Evolutionary conservation across 129 eudicot genomes (phyloP).

Genomic region (Escallonia herrerae): DNA sequence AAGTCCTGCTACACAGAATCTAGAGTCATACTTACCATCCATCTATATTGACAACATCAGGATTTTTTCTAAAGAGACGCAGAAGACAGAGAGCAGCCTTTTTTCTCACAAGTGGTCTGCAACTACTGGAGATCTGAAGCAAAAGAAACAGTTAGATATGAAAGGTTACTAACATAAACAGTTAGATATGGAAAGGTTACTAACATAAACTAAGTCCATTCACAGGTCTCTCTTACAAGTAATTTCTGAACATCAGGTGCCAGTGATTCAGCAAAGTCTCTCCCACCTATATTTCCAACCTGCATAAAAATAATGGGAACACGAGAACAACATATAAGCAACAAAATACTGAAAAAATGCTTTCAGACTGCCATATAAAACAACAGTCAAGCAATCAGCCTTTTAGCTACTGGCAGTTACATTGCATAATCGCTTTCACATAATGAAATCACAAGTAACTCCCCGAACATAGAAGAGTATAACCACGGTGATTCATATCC

Average conservation of each 20-base stretch:
- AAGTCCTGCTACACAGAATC: neutral
- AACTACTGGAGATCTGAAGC: conserved; percentile 86
- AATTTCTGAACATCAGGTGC: conserved; percentile 98
- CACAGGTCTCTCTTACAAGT: conserved; percentile 54
- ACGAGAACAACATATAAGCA: too few species aligned
- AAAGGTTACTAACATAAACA: too few species aligned
- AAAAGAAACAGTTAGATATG: conserved; percentile 19
- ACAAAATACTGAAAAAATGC: too few species aligned
- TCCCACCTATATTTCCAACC: conserved; percentile 99
- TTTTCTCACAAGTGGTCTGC: conserved; percentile 98
- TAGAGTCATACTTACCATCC: conserved; percentile 65
- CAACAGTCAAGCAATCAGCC: too few species aligned
- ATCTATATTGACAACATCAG: conserved; percentile 94
- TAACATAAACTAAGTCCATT: neutral
- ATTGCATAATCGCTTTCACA: neutral
- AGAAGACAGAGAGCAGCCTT: conserved; percentile 97
- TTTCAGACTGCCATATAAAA: too few species aligned
- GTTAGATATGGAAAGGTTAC: too few species aligned
- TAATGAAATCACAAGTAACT: neutral
- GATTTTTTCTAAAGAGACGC: conserved; percentile 83
- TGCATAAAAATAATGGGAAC: conserved; percentile 16
- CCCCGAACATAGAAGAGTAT: too few species aligned
- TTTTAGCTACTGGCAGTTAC: too few species aligned
- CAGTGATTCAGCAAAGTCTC: conserved; percentile 97
- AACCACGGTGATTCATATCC: too few species aligned